Base-by-base conservation (phyloP, 257 asterid genomes). In the Solanum pimpinellifolium region DNA sequence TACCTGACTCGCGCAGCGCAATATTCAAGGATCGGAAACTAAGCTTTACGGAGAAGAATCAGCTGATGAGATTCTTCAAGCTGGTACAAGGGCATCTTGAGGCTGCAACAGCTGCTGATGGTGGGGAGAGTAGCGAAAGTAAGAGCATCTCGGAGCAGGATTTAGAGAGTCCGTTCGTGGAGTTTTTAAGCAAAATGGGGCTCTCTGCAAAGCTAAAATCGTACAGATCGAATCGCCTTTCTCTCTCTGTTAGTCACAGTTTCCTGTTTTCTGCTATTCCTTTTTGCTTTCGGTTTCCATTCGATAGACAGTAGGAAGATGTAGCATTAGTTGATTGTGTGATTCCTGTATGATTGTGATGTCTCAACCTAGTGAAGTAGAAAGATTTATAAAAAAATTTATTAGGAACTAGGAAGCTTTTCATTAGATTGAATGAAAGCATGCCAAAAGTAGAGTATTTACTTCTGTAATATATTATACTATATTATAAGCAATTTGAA, bases 21-120 rank as follows among this genome's bases (percentile, higher is more conserved):
- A 97, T 97, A 72, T 96, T 94, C 76, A 97, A 92, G 89, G 94
- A 90, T 66, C 91, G 92, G 72, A 89, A 83, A 37, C 88, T 97
- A 92, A 89, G 93, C 23, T 87, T 94, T 29, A 44, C 91, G 4
- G 99, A 97, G 94, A 97, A 96, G 92, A 93, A 93, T 89, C 95
- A 92, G 95, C 85, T 97, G 91, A 95, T 93, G 99, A 92, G 92
- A 89, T 93, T 97, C 91, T 96, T 94, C 90, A 95, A 95, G 95
- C 87, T 91, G 87, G 98, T 96, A 33, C 97, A 94, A 91, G 94
- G 92, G 74, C 97, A 95, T 88, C 72, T 92, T 23, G 93, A 87
- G 49, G 83, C 83, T 42, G 62, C 62, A 42, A 14, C 83, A 7
- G n/a, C 15, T 44, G 83, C 37, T n/a, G 62, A n/a, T 44, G 84